Percentiles rank a stretch among this genome's conserved stretches.
phyloP scores from a whole-genome alignment of 306 rosid species.

The Ceratonia siliqua region DNA sequence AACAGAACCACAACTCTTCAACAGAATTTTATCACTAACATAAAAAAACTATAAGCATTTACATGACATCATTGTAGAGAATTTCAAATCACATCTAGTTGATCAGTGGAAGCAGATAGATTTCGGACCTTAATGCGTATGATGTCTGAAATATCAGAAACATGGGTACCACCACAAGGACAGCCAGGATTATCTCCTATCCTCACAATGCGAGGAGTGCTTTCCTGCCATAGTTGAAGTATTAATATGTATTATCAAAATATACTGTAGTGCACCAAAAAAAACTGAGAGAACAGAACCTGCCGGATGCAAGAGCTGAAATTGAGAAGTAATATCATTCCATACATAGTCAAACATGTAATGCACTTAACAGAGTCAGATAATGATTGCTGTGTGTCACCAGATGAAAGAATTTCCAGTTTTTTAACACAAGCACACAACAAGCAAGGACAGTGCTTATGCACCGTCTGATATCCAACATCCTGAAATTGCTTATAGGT shows the following conservation, averaged over 20 bases:
- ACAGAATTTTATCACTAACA: background rate
- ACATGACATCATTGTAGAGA: background rate
- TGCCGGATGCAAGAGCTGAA: background rate
- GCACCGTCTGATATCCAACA: background rate
- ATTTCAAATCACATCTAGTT: background rate
- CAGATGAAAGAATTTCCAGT: conserved; percentile 14
- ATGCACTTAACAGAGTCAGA: background rate
- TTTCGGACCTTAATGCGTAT: conserved; percentile 48
- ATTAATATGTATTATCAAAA: conserved; percentile 33
- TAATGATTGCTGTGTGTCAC: conserved; percentile 1
- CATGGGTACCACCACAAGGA: conserved; percentile 86
- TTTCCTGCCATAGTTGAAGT: conserved; percentile 48
- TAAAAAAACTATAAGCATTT: no score
- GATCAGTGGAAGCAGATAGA: conserved; percentile 13
- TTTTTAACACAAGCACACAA: background rate
- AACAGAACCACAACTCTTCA: background rate
- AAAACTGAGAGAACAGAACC: background rate
- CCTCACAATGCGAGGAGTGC: conserved; percentile 70
- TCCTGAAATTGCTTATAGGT: background rate
- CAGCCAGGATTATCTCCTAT: conserved; percentile 62
- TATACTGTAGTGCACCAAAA: conserved; percentile 4
- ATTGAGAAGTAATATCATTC: background rate
- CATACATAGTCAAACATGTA: background rate
- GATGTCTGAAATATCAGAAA: conserved; percentile 68
- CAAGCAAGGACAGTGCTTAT: background rate